These are phyloP conservation scores for Daldinia vernicosa DNA, from an alignment of 495 filamentous ascomycete species.

Conservation along the genomic window DNA sequence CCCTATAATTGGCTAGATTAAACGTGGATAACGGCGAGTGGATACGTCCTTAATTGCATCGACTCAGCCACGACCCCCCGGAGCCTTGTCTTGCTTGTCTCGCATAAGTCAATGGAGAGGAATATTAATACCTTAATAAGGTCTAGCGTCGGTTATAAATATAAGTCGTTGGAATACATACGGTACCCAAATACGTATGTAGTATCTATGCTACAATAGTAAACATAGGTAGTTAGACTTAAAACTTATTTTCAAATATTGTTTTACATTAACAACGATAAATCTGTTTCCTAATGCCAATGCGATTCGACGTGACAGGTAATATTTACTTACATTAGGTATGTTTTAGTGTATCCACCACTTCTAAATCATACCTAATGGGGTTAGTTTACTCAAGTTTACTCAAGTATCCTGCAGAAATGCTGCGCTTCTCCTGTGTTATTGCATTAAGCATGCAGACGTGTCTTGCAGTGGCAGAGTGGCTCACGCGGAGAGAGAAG, in stretches of 20 bases:
- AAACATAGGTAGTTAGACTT: no score
- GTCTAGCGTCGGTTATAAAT: conserved; percentile 13
- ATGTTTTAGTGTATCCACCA: no score
- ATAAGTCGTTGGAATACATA: not conserved
- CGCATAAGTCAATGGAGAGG: conserved; percentile 21
- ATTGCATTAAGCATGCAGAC: conserved; percentile 10
- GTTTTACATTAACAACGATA: no score
- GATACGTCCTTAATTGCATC: conserved; percentile 29
- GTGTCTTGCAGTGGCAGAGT: conserved; percentile 12
- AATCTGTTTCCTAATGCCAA: conserved; percentile 5
- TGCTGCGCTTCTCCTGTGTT: not conserved
- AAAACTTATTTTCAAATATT: no score
- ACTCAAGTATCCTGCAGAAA: not conserved
- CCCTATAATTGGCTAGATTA: conserved; percentile 21
- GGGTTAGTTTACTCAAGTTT: not conserved
- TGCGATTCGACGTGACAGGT: conserved; percentile 15
- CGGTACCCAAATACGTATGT: not conserved
- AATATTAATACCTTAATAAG: conserved; percentile 3
- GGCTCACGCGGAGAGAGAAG: not conserved
- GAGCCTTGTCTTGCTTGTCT: conserved; percentile 7
- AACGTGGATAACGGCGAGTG: conserved; percentile 33
- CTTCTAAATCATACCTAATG: not conserved
- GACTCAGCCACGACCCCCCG: conserved; percentile 29
- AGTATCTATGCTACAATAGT: not conserved
- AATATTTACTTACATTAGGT: no score